A percentile compares a stretch with the other conserved stretches of the same genome.
These are phyloP conservation scores for Aspergillus sp. DNA, from an alignment of 2,329 filamentous ascomycete species.

Conservation along the genomic window DNA sequence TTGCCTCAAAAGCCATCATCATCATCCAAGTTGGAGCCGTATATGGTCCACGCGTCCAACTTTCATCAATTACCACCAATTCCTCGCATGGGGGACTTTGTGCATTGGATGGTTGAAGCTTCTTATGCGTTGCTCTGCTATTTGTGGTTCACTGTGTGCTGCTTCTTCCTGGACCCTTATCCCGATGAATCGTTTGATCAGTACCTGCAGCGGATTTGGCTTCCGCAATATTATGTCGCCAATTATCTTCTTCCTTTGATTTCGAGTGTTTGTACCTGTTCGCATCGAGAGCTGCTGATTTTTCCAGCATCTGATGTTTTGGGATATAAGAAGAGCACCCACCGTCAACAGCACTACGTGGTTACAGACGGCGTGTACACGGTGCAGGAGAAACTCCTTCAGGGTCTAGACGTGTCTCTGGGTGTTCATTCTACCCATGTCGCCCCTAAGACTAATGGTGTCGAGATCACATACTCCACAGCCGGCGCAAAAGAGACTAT, in stretches of 20 bases:
- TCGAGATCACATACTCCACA: slow-evolving; percentile 4
- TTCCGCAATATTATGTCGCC: slow-evolving; percentile 45
- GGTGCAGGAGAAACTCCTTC: slow-evolving; percentile 10
- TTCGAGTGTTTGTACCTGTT: slow-evolving; percentile 17
- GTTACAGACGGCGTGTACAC: slow-evolving; percentile 14
- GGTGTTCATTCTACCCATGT: slow-evolving; percentile 7
- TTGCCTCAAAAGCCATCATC: slow-evolving; percentile 8
- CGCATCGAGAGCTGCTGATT: slow-evolving; percentile 14
- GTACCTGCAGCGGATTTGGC: slow-evolving; percentile 48
- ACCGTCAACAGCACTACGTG: slow-evolving; percentile 15
- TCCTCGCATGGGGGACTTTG: slow-evolving; percentile 27
- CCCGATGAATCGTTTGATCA: slow-evolving; percentile 42
- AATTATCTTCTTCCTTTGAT: slow-evolving; percentile 54
- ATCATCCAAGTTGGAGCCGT: slow-evolving; percentile 21
- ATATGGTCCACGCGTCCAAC: slow-evolving; percentile 54
- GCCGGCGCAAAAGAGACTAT: slow-evolving; percentile 12
- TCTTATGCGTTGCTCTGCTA: slow-evolving; percentile 47
- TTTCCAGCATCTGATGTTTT: slow-evolving; percentile 17
- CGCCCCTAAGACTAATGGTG: neutral
- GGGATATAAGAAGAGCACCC: slow-evolving; percentile 14
- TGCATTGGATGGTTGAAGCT: slow-evolving; percentile 42
- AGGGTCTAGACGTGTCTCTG: slow-evolving; percentile 8
- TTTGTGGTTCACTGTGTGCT: slow-evolving; percentile 51
- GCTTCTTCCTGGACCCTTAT: slow-evolving; percentile 42
- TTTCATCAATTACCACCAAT: slow-evolving; percentile 46